Evolutionary conservation across 768 basidiomycete species (phyloP), one percentile per base, ranked within the genome.

Genomic region (Lactarius evosmus): DNA sequence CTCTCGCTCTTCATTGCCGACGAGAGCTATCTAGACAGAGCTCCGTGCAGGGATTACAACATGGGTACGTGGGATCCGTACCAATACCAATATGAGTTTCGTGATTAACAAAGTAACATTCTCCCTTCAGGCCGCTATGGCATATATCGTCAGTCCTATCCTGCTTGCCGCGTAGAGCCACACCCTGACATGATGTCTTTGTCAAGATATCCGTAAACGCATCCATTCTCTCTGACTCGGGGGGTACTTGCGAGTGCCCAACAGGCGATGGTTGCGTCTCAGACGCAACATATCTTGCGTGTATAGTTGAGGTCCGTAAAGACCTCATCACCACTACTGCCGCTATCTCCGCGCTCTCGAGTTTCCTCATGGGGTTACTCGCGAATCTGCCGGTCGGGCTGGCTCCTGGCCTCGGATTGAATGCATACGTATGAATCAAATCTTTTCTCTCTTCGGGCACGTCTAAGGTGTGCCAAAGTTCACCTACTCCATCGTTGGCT

Each of bases 331-430:
- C 88, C 7, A 82, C 88, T 12, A 93, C 92, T 0, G 90, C 91
- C 11, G 87, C 89, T 60, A 82, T 92, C 63, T 80, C 89, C 4
- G 84, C 88, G 0, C 81, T 95, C 7, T 75, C 90, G 9, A 88
- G 87, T 19, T 83, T 88, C 72, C 81, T 93, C 64, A 92, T 95
- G 91, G 93, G 93, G 52, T 75, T 87, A 16, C 73, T 93, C 25
- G 93, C 90, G 40, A 95, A 95, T 72, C 78, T 95, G n/a, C 93
- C 93, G 1, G 83, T 95, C n/a, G 91, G 87, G 33, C 83, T 94
- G 75, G 92, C 92, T 2, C 92, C 92, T 22, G 93, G 93, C 63
- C 80, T 95, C 64, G 92, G 92, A 60, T 75, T 93, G 29, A 91
- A 91, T 67, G 89, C 89, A 44, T 91, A 91, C 68, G 89, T 89